Conservation (phyloP, 345 rosid species). For the Gossypium thurberi region DNA sequence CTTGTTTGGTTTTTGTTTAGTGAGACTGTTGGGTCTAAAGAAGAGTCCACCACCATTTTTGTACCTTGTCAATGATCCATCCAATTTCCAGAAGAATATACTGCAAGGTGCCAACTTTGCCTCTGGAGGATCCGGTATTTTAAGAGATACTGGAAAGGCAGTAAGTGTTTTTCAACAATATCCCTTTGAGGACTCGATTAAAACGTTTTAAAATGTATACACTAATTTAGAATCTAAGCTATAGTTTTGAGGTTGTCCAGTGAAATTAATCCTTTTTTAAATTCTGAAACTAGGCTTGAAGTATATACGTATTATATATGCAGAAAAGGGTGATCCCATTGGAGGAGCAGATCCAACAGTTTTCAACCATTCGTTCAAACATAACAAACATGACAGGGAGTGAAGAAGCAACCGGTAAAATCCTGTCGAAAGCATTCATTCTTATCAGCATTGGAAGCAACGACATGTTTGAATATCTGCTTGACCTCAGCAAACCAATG, state of each 20-base stretch:
- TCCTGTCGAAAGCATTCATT: slow-evolving; percentile 28
- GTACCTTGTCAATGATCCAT: slow-evolving; percentile 9
- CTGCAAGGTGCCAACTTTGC: slow-evolving; percentile 30
- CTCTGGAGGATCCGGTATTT: slow-evolving; percentile 33
- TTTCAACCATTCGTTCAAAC: slow-evolving; percentile 15
- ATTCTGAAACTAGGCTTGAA: not conserved
- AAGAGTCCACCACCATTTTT: slow-evolving; percentile 30
- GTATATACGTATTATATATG: not conserved
- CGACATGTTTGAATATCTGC: slow-evolving; percentile 26
- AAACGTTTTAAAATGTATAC: no score
- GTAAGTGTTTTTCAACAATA: not conserved
- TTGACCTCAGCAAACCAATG: not conserved
- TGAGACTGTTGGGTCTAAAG: slow-evolving; percentile 17
- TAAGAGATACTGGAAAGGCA: slow-evolving; percentile 14
- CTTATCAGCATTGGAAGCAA: slow-evolving; percentile 44
- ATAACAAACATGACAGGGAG: slow-evolving; percentile 14
- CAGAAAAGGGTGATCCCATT: slow-evolving; percentile 22
- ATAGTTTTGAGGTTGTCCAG: no score
- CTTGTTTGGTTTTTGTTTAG: slow-evolving; percentile 13
- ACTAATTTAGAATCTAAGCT: no score
- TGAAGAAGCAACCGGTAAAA: not conserved
- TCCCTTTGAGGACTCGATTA: no score
- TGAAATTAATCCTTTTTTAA: no score
- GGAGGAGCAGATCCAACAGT: slow-evolving; percentile 35
- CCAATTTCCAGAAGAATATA: slow-evolving; percentile 12